Conservation (phyloP, 441 rosid genomes). For the Brassica balearica region DNA sequence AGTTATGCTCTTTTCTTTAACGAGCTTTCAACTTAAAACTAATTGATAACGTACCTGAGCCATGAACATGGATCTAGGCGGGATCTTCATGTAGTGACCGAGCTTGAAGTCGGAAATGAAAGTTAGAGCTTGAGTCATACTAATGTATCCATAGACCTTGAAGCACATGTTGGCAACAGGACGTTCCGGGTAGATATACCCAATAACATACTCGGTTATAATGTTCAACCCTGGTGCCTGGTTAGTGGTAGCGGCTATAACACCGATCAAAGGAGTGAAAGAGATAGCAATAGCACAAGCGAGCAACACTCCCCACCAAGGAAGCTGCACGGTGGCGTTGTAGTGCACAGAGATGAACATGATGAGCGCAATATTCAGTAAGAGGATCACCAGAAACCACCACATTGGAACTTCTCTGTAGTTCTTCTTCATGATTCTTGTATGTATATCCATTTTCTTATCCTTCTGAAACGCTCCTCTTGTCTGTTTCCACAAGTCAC, state of each 20-base stretch:
- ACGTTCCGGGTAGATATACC: constrained; percentile 71
- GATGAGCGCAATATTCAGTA: constrained; percentile 50
- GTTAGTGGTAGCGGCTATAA: constrained; percentile 74
- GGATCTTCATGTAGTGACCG: constrained; percentile 90
- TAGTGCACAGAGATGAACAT: constrained; percentile 59
- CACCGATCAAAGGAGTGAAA: constrained; percentile 77
- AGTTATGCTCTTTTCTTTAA: not conserved
- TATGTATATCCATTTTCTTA: constrained; percentile 70
- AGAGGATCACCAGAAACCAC: constrained; percentile 71
- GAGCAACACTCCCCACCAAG: constrained; percentile 88
- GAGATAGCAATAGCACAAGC: constrained; percentile 71
- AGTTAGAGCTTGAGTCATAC: constrained; percentile 71
- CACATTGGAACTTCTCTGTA: constrained; percentile 63
- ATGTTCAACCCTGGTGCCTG: constrained; percentile 79
- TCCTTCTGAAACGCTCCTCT: constrained; percentile 55
- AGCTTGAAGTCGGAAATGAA: constrained; percentile 78
- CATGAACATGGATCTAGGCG: constrained; percentile 80
- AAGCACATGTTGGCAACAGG: constrained; percentile 94
- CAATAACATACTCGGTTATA: constrained; percentile 78
- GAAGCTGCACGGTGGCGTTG: constrained; percentile 67
- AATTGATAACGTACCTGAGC: constrained; percentile 58
- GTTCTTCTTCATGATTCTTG: constrained; percentile 71
- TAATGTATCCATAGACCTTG: constrained; percentile 83
- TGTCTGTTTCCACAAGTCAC: constrained; percentile 68
- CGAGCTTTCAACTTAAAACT: not conserved